Conservation (phyloP, 148 eudicot species). For the Diospyros kaki region DNA sequence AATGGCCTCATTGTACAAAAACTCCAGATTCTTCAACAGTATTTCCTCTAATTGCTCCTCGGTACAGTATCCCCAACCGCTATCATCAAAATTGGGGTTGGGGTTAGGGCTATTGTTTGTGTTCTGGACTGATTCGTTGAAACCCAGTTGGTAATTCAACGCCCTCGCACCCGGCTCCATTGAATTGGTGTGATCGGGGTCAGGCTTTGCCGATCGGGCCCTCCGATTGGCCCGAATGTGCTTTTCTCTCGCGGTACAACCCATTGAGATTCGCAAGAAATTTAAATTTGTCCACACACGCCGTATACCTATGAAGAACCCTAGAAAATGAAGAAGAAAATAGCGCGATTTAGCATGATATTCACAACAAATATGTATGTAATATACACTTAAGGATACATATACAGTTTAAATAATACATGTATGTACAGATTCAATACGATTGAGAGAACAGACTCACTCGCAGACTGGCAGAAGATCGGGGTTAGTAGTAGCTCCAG, state of each 20-base stretch:
- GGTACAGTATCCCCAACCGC: constrained; percentile 89
- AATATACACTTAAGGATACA: neutral
- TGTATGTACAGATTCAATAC: neutral
- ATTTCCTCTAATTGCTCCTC: constrained; percentile 92
- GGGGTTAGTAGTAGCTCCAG: neutral
- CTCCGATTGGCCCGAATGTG: constrained; percentile 73
- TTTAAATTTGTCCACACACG: neutral
- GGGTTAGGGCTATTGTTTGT: constrained; percentile 32
- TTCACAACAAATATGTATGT: neutral
- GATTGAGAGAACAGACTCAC: neutral
- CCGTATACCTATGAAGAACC: neutral
- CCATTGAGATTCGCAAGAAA: constrained; percentile 39
- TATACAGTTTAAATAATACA: neutral
- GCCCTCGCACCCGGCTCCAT: constrained; percentile 52
- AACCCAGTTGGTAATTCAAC: constrained; percentile 45
- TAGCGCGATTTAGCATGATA: neutral
- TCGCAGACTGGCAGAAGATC: neutral
- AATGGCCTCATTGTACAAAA: constrained; percentile 75
- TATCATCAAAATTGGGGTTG: constrained; percentile 57
- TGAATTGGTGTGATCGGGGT: constrained; percentile 36
- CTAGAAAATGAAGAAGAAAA: neutral
- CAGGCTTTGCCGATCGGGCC: constrained; percentile 53
- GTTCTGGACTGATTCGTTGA: constrained; percentile 31
- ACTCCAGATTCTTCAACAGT: constrained; percentile 71
- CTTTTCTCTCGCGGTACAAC: constrained; percentile 88